These are phyloP conservation scores for Endotrypanum monterogeii DNA, from an alignment of 208 protist genomes.

Conservation along the genomic window DNA sequence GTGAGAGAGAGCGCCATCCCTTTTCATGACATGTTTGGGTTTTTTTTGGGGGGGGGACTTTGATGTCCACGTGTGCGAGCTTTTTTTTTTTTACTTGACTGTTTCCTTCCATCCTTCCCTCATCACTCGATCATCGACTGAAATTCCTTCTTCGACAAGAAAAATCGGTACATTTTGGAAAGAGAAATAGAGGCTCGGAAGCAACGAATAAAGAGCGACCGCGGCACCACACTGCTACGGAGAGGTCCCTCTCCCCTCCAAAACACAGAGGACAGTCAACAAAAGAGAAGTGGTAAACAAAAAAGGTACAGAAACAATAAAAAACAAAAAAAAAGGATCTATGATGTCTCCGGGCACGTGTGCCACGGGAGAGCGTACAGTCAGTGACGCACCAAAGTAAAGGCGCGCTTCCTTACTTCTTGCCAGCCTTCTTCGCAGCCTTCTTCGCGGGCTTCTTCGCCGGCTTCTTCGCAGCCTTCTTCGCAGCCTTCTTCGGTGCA, in stretches of 20 bases:
- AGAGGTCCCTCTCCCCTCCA: not conserved
- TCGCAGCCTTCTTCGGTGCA: not conserved
- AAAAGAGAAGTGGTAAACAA: not conserved
- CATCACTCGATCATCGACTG: no score
- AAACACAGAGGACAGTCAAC: not conserved
- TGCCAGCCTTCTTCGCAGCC: slow-evolving; percentile 31
- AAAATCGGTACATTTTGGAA: not conserved
- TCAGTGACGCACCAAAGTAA: slow-evolving; percentile 4
- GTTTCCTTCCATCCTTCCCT: no score
- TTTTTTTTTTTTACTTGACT: no score
- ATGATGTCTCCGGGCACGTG: slow-evolving; percentile 8
- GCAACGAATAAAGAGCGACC: not conserved
- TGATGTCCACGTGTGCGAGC: no score
- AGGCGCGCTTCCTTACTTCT: slow-evolving; percentile 17
- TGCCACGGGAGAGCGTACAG: slow-evolving; percentile 8
- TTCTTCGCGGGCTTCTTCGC: slow-evolving; percentile 23
- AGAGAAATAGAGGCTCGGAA: not conserved
- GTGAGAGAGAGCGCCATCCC: no score
- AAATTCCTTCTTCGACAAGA: no score
- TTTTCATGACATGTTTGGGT: not conserved
- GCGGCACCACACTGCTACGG: no score
- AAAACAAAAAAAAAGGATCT: slow-evolving; percentile 20
- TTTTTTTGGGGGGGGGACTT: not conserved
- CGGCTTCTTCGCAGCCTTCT: not conserved
- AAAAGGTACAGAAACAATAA: slow-evolving; percentile 4